These are phyloP conservation scores for Byssochlamys sp. DNA, from an alignment of 2,329 filamentous ascomycete genomes.

Conservation along the genomic window DNA sequence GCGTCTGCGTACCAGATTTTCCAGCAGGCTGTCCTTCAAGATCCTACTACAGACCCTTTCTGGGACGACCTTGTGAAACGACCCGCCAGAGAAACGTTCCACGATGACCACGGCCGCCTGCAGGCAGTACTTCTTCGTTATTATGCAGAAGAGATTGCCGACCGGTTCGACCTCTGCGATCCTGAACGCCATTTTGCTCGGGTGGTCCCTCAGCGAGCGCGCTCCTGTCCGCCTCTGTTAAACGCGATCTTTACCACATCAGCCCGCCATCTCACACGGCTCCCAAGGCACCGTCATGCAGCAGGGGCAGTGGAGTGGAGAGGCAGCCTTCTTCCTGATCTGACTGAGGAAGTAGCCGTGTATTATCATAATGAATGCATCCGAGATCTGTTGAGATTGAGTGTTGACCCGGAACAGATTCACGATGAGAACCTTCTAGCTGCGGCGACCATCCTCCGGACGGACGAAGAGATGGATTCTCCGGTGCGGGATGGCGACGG, in stretches of 20 bases:
- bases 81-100: slow-evolving; percentile 9
- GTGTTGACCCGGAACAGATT: slow-evolving; percentile 26
- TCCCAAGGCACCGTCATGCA: slow-evolving; percentile 15
- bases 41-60: not conserved
- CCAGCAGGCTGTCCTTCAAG: not conserved
- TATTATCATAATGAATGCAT: slow-evolving; percentile 36
- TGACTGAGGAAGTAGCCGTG: slow-evolving; percentile 28
- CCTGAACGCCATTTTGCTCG: slow-evolving; percentile 31
- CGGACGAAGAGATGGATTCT: slow-evolving; percentile 35
- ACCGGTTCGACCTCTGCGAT: slow-evolving; percentile 30
- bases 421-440: slow-evolving; percentile 31
- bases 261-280: slow-evolving; percentile 27
- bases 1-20: not conserved
- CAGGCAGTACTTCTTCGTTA: slow-evolving; percentile 9
- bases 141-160: slow-evolving; percentile 16
- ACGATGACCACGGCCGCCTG: slow-evolving; percentile 7
- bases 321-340: slow-evolving; percentile 17
- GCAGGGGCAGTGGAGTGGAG: slow-evolving; percentile 13
- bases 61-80: not conserved
- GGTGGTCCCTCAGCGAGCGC: slow-evolving; percentile 34
- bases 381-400: slow-evolving; percentile 29
- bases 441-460: slow-evolving; percentile 28
- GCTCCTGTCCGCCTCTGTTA: slow-evolving; percentile 30
- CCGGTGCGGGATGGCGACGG: slow-evolving; percentile 11
- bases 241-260: slow-evolving; percentile 32